A percentile compares a stretch with the other conserved stretches of the same genome.
Conservation (phyloP, 768 basidiomycete genomes). For the Goffeauzyma gilvescens region DNA sequence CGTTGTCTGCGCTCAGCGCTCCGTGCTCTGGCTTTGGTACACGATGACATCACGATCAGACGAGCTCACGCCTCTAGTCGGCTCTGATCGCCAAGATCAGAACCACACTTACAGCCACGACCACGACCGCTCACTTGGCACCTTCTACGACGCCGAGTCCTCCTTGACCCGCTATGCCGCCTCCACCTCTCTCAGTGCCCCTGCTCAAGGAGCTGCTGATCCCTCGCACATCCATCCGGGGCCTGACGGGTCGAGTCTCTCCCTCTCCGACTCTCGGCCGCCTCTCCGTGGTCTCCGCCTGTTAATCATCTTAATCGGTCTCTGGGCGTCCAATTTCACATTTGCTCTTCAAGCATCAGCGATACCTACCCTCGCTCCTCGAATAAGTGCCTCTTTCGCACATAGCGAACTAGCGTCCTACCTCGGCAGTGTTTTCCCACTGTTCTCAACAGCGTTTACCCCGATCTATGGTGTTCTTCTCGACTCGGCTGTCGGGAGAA, state of each 20-base stretch:
- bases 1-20: too few species aligned
- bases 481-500: conserved; percentile 26
- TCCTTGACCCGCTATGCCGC: conserved; percentile 9
- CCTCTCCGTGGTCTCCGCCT: background rate
- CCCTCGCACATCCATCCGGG: conserved; percentile 4
- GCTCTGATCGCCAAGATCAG: too few species aligned
- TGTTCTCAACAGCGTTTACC: conserved; percentile 27
- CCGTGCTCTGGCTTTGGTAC: too few species aligned
- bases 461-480: conserved; percentile 29
- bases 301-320: background rate
- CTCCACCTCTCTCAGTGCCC: conserved; percentile 2
- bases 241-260: background rate
- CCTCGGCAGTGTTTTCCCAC: conserved; percentile 23
- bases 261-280: background rate
- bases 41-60: background rate
- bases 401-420: conserved; percentile 28
- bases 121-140: background rate
- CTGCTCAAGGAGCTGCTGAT: conserved; percentile 8
- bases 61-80: too few species aligned
- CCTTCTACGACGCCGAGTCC: conserved; percentile 9
- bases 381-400: conserved; percentile 17
- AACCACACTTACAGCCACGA: background rate
- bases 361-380: conserved; percentile 26
- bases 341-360: conserved; percentile 29
- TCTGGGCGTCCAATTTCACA: conserved; percentile 24